A percentile compares a stretch with the other conserved stretches of the same genome.
These are phyloP conservation scores for Yamadazyma blattariae DNA, from an alignment of 1,139 yeast species.

Conservation along the genomic window DNA sequence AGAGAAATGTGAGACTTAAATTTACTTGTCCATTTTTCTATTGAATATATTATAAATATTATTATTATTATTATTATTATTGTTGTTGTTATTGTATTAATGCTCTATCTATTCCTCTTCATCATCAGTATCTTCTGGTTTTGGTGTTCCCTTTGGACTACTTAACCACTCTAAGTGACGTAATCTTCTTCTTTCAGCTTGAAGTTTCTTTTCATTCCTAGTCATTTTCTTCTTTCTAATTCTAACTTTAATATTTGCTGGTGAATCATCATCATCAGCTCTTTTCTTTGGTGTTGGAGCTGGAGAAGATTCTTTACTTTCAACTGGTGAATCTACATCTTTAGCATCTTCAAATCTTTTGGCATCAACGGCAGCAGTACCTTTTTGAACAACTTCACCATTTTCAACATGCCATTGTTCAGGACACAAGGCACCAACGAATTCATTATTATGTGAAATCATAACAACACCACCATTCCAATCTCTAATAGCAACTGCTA, in stretches of 20 bases:
- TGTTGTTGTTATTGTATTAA: too few relatives aligned
- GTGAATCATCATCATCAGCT: constrained; percentile 80
- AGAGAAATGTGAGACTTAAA: too few relatives aligned
- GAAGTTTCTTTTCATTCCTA: constrained; percentile 88
- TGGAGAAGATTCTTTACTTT: constrained; percentile 25
- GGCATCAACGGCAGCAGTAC: constrained; percentile 69
- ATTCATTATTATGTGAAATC: constrained; percentile 97
- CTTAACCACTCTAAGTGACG: constrained; percentile 94
- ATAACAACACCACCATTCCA: constrained; percentile 98
- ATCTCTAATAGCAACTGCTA: constrained; percentile 95
- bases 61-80: too few relatives aligned
- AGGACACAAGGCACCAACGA: constrained; percentile 95
- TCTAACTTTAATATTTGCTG: constrained; percentile 92
- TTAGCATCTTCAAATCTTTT: constrained; percentile 77
- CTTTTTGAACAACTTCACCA: constrained; percentile 85
- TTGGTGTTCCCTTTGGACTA: constrained; percentile 96
- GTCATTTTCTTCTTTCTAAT: constrained; percentile 94
- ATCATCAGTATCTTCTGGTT: constrained; percentile 89
- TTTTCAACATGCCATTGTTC: constrained; percentile 98
- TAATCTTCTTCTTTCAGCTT: constrained; percentile 91
- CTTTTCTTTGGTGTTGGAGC: constrained; percentile 28
- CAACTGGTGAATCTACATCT: constrained; percentile 22
- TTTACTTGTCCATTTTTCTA: too few relatives aligned
- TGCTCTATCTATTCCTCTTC: constrained; percentile 51
- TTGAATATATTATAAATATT: too few relatives aligned